Evolutionary conservation across 768 basidiomycete species (phyloP).

Genomic region (Thelephora ganbajun): DNA sequence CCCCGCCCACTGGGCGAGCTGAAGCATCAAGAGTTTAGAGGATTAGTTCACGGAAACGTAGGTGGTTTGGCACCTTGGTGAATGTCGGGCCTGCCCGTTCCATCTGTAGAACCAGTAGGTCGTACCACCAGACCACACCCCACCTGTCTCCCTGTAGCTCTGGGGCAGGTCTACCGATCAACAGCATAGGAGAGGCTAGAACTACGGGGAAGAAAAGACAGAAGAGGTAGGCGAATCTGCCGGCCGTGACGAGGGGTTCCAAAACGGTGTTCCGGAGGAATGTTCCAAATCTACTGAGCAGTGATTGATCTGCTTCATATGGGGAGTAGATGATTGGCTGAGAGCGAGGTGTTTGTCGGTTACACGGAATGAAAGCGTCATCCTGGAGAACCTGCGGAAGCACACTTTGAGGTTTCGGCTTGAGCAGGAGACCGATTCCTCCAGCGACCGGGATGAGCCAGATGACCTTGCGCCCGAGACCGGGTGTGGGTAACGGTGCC

Average conservation of each 20-base stretch:
- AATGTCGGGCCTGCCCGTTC: conserved; percentile 93
- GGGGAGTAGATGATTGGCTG: conserved; percentile 44
- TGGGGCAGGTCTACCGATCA: conserved; percentile 44
- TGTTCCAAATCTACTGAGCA: conserved; percentile 27
- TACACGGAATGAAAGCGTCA: conserved; percentile 32
- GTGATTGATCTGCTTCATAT: conserved; percentile 37
- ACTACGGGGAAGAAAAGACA: conserved; percentile 82
- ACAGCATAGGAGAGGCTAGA: conserved; percentile 68
- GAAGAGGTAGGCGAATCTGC: conserved; percentile 74
- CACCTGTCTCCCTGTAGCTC: conserved; percentile 62
- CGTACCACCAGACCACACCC: conserved; percentile 98
- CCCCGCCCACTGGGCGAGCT: conserved; percentile 98
- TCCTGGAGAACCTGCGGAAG: conserved; percentile 37
- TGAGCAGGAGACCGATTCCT: conserved; percentile 36
- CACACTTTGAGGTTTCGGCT: conserved; percentile 27
- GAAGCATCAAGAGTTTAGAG: conserved; percentile 1
- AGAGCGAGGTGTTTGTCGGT: conserved; percentile 7
- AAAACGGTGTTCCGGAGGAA: conserved; percentile 48
- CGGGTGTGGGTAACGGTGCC: conserved; percentile 16
- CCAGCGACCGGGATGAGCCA: conserved; percentile 48
- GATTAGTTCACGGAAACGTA: conserved; percentile 2
- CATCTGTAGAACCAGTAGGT: conserved; percentile 79
- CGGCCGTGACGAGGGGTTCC: conserved; percentile 76
- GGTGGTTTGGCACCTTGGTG: conserved; percentile 55
- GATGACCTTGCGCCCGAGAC: conserved; percentile 18